Base-by-base conservation (phyloP, 1,284 basidiomycete genomes). In the Sporisorium reilianum region DNA sequence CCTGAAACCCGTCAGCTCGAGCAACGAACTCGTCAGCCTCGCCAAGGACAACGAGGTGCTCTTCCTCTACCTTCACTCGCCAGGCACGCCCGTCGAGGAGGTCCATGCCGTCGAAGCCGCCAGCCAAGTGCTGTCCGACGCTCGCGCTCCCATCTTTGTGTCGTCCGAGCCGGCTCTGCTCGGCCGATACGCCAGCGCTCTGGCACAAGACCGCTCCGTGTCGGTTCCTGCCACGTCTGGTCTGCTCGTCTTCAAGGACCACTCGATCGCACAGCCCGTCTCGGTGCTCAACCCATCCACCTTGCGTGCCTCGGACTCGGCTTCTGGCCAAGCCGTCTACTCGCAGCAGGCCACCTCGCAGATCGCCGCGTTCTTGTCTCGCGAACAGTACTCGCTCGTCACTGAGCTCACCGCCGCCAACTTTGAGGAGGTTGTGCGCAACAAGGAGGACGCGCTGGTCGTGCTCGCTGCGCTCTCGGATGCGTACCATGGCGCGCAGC, bases 171-270 rank as follows among this genome's bases (percentile, higher is more conserved):
- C 64, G 3, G 59, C 57, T 10, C 55, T 84, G n/a, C 57, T 81
- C 5, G 67, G 61, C 2, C 68, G 69, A 18, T 81, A 75, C 51
- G 45, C 58, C 26, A 45, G 38, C 40, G 50, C 55, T 5, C 46
- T 74, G 20, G 49, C 58, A 3, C 55, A 66, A 36, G 64, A 60
- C 22, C 44, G 44, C 18, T 23, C 57, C 12, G 23, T 41, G 11
- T 56, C 55, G 20, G 57, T 64, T 20, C 59, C 52, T 7, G 44
- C 78, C 45, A 56, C 48, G 23, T 77, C 73, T 3, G 80, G 53
- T 11, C 51, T 84, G 46, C 77, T 84, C 36, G 83, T 78, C 3
- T 84, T 84, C 76, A 83, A 84, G 54, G 82, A 83, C 32, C 74
- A 65, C 52, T 66, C 63, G 22, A 25, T 61, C 8, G 34, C 44